Conservation (phyloP, 1,139 yeast species). For the Taphrina wiesneri region DNA sequence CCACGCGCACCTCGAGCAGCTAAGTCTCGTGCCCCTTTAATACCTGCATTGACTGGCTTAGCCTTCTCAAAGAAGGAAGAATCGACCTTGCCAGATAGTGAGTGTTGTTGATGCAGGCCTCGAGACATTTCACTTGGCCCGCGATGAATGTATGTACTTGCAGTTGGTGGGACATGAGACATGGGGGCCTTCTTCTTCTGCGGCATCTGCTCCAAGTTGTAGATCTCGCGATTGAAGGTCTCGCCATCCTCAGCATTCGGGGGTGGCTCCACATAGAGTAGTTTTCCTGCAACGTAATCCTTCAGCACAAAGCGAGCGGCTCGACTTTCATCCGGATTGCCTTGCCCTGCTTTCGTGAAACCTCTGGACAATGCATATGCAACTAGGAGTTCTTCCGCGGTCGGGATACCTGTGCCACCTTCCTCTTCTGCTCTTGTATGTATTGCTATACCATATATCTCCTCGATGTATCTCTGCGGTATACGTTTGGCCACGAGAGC, state of each 20-base stretch:
- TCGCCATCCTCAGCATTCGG: conserved; percentile 55
- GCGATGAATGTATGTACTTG: conserved; percentile 3
- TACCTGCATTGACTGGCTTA: conserved; percentile 23
- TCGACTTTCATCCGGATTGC: conserved; percentile 92
- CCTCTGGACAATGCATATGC: conserved; percentile 98
- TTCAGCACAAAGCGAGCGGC: conserved; percentile 90
- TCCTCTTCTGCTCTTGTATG: conserved; percentile 72
- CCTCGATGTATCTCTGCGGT: conserved; percentile 86
- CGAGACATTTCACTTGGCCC: conserved; percentile 5
- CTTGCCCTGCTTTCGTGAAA: conserved; percentile 88
- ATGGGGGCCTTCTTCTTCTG: conserved; percentile 25
- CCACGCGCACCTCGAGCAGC: conserved; percentile 33
- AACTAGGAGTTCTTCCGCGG: conserved; percentile 81
- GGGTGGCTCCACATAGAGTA: conserved; percentile 84
- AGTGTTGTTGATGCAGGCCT: conserved; percentile 20
- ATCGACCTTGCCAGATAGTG: conserved; percentile 26
- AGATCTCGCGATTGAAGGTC: conserved; percentile 76
- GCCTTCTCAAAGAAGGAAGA: conserved; percentile 22
- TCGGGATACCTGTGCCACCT: conserved; percentile 86
- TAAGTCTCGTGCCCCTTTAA: conserved; percentile 26
- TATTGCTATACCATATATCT: conserved; percentile 89
- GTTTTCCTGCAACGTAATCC: conserved; percentile 91
- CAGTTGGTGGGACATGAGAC: conserved; percentile 18
- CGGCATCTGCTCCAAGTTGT: conserved; percentile 54
- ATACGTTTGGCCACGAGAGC: conserved; percentile 82